phyloP scores from a whole-genome alignment of 2,329 filamentous ascomycete species.

The Phyllosticta citrichinensis region DNA sequence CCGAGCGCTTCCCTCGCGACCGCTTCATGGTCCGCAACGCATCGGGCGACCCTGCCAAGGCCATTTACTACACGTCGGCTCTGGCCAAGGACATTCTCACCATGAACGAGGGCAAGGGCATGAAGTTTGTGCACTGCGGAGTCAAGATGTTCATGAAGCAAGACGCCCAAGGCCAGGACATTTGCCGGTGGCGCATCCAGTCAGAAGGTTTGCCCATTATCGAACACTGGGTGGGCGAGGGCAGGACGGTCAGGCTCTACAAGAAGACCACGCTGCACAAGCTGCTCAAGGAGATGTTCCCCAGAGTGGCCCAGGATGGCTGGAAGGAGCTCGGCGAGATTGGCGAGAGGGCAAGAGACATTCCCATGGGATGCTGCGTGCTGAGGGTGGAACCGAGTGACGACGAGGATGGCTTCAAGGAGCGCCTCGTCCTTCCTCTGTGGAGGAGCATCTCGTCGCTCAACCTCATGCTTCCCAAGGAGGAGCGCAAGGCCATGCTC shows the following conservation, averaged over 20 bases:
- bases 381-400: slow-evolving; percentile 70
- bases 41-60: slow-evolving; percentile 76
- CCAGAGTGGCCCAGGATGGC: slow-evolving; percentile 65
- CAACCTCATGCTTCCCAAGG: slow-evolving; percentile 97
- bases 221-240: slow-evolving; percentile 76
- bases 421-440: slow-evolving; percentile 79
- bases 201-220: slow-evolving; percentile 86
- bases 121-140: slow-evolving; percentile 93
- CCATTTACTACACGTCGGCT: slow-evolving; percentile 89
- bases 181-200: slow-evolving; percentile 92
- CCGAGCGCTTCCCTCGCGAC: slow-evolving; percentile 73
- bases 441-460: slow-evolving; percentile 90
- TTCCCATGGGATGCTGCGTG: slow-evolving; percentile 87
- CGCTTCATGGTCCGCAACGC: slow-evolving; percentile 96
- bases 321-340: slow-evolving; percentile 78
- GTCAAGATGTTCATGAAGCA: slow-evolving; percentile 99
- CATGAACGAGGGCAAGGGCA: slow-evolving; percentile 78
- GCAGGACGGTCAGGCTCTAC: slow-evolving; percentile 63
- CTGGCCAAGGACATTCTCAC: slow-evolving; percentile 76
- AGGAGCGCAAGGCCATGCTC: slow-evolving; percentile 85
- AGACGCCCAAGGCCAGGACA: slow-evolving; percentile 74
- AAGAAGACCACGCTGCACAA: slow-evolving; percentile 71
- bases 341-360: slow-evolving; percentile 66
- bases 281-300: slow-evolving; percentile 93
- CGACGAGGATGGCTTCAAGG: slow-evolving; percentile 50